Evolutionary conservation across 2,329 filamentous ascomycete species (phyloP).

Genomic region (Decorospora gaudefroyi): DNA sequence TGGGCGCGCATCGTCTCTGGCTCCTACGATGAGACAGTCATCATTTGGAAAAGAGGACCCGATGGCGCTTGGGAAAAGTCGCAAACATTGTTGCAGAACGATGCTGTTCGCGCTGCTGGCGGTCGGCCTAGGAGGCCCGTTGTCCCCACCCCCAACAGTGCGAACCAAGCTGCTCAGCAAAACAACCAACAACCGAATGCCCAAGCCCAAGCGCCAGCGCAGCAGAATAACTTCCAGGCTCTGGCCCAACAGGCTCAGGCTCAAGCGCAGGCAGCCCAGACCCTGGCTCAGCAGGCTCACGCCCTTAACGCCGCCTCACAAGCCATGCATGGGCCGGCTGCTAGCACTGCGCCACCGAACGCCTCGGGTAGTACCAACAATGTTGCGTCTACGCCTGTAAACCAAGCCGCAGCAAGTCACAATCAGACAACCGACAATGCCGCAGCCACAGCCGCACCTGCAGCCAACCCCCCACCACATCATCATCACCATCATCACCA

Average conservation of each 20-base stretch:
- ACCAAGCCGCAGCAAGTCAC: constrained; percentile 12
- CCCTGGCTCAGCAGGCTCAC: constrained; percentile 43
- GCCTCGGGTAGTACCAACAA: constrained; percentile 2
- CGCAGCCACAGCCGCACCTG: constrained; percentile 16
- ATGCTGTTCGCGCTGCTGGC: constrained; percentile 59
- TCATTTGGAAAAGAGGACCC: constrained; percentile 87
- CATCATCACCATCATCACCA: constrained; percentile 40
- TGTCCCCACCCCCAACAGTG: constrained; percentile 26
- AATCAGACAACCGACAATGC: constrained; percentile 15
- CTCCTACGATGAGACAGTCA: constrained; percentile 93
- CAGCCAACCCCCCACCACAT: constrained; percentile 24
- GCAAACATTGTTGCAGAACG: constrained; percentile 75
- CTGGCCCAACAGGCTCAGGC: constrained; percentile 46
- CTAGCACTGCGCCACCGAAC: constrained; percentile 18
- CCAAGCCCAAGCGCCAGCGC: constrained; percentile 16
- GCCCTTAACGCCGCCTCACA: constrained; percentile 45
- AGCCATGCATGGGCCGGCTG: constrained; percentile 25
- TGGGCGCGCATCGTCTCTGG: constrained; percentile 97
- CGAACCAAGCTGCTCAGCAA: constrained; percentile 24
- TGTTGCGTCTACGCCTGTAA: constrained; percentile 7
- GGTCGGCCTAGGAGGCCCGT: constrained; percentile 44
- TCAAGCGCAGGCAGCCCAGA: constrained; percentile 43
- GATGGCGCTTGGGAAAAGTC: constrained; percentile 83
- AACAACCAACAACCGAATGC: constrained; percentile 22
- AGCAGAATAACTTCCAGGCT: constrained; percentile 40